phyloP scores from a whole-genome alignment of 345 rosid genomes.

The Erucastrum elatum region DNA sequence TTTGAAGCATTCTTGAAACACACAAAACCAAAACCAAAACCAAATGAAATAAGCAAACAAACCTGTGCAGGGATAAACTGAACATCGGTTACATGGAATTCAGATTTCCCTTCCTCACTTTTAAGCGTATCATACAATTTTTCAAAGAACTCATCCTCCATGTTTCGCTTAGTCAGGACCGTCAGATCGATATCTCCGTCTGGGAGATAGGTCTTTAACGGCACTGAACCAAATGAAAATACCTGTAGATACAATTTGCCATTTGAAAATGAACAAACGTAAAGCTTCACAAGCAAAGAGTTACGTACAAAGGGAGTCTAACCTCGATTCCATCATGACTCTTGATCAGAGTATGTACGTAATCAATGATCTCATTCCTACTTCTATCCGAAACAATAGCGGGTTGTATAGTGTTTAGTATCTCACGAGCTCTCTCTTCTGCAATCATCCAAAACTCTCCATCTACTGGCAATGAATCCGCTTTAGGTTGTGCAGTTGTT shows the following conservation, averaged over 20 bases:
- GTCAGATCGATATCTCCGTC: constrained; percentile 97
- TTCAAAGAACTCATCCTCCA: constrained; percentile 59
- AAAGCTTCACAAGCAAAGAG: background rate
- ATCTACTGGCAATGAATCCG: constrained; percentile 47
- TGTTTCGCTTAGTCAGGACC: constrained; percentile 50
- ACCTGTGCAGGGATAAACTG: constrained; percentile 75
- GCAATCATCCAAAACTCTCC: constrained; percentile 66
- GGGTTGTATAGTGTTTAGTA: constrained; percentile 68
- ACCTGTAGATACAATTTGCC: constrained; percentile 43
- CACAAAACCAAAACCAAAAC: constrained; percentile 3
- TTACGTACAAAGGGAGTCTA: constrained; percentile 12
- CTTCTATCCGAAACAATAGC: constrained; percentile 58
- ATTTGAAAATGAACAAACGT: constrained; percentile 1
- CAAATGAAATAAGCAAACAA: constrained; percentile 29
- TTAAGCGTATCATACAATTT: constrained; percentile 50
- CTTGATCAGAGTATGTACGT: constrained; percentile 55
- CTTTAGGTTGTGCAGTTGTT: constrained; percentile 38
- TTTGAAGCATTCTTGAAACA: background rate
- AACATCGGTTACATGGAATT: constrained; percentile 62
- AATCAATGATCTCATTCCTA: constrained; percentile 62
- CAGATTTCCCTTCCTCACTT: constrained; percentile 50
- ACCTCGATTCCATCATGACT: constrained; percentile 69
- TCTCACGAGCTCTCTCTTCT: constrained; percentile 75
- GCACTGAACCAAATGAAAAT: constrained; percentile 77
- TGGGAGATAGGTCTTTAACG: constrained; percentile 81